phyloP scores from a whole-genome alignment of 2,329 filamentous ascomycete genomes.

The Alternaria brassicicola region DNA sequence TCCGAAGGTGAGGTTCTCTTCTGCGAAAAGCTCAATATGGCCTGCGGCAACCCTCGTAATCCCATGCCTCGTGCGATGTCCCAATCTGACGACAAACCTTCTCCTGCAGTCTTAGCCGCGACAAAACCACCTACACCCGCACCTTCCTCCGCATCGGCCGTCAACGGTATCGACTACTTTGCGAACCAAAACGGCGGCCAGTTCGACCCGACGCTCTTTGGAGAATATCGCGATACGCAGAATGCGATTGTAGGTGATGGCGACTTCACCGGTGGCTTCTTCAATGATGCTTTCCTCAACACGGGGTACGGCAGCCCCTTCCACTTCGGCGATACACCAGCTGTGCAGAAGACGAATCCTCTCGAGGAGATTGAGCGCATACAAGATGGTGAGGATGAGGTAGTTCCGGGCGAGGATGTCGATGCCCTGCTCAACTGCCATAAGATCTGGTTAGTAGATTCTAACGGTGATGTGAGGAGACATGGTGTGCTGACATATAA shows the following conservation, averaged over 20 bases:
- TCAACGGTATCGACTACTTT: constrained; percentile 72
- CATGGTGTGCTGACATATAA: constrained; percentile 38
- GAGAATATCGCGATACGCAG: constrained; percentile 89
- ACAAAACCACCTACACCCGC: constrained; percentile 36
- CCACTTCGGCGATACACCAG: constrained; percentile 64
- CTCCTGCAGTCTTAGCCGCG: constrained; percentile 44
- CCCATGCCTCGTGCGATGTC: constrained; percentile 58
- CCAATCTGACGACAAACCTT: constrained; percentile 49
- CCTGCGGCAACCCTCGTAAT: constrained; percentile 60
- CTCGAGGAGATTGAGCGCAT: constrained; percentile 78
- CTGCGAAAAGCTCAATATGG: constrained; percentile 63
- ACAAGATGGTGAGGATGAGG: constrained; percentile 71
- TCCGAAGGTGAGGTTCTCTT: constrained; percentile 60
- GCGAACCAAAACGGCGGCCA: constrained; percentile 80
- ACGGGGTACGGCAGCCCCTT: constrained; percentile 81
- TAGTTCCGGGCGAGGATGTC: constrained; percentile 65
- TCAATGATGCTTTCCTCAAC: constrained; percentile 77
- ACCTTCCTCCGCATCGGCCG: constrained; percentile 54
- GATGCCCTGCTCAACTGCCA: constrained; percentile 79
- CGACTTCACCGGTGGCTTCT: constrained; percentile 72
- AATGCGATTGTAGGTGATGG: constrained; percentile 74
- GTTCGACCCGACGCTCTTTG: constrained; percentile 91
- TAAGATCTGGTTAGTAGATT: constrained; percentile 80
- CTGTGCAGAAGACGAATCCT: constrained; percentile 64
- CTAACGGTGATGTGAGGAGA: background rate